These are phyloP conservation scores for Dentipellis fragilis DNA, from an alignment of 768 basidiomycete species.

Conservation along the genomic window DNA sequence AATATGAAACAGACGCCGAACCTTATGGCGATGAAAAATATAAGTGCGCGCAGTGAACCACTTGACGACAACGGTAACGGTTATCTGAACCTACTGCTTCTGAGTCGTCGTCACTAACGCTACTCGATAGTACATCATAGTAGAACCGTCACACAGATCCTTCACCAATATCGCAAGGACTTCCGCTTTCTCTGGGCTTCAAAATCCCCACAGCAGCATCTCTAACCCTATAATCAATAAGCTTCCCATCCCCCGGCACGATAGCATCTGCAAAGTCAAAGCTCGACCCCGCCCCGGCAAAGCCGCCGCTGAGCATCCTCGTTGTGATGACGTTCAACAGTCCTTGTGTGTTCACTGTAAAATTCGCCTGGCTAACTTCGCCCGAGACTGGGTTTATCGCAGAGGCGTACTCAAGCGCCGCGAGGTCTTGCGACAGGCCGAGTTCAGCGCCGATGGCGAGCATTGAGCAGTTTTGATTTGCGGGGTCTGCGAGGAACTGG, in stretches of 20 bases:
- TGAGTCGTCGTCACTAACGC: too few relatives aligned
- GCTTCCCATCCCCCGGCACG: background rate
- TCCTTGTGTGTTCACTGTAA: background rate
- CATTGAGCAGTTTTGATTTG: background rate
- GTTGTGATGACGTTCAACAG: slow-evolving; percentile 3
- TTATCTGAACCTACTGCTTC: too few relatives aligned
- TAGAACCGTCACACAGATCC: too few relatives aligned
- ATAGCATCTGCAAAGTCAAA: slow-evolving; percentile 2
- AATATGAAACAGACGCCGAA: too few relatives aligned
- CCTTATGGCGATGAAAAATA: too few relatives aligned
- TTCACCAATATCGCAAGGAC: too few relatives aligned
- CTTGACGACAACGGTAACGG: too few relatives aligned
- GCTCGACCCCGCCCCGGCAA: background rate
- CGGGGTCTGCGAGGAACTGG: slow-evolving; percentile 1
- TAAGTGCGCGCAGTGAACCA: too few relatives aligned
- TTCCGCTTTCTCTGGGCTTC: background rate
- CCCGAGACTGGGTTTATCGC: background rate
- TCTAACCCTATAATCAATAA: slow-evolving; percentile 1
- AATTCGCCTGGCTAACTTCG: background rate
- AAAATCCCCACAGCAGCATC: slow-evolving; percentile 1
- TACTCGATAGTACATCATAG: too few relatives aligned
- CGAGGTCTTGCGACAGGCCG: background rate
- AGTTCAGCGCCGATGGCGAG: slow-evolving; percentile 1
- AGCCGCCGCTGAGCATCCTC: background rate
- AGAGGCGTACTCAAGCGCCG: background rate